Conservation (phyloP, 805 yeast genomes). For the Monosporozyma siamensis region DNA sequence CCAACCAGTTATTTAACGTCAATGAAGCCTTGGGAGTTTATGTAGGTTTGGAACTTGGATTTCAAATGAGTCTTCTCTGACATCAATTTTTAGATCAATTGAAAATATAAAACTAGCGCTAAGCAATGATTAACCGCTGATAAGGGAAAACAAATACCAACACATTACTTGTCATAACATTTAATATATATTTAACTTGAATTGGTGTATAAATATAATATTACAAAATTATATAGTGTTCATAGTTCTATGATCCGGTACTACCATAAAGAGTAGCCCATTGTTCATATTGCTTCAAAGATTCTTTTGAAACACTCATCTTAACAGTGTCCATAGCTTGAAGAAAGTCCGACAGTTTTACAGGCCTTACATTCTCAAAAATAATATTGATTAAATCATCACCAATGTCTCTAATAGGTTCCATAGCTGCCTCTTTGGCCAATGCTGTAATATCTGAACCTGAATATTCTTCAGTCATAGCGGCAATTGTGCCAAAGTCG, state of each 20-base stretch:
- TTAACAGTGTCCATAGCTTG: slow-evolving; percentile 69
- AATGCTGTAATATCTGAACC: slow-evolving; percentile 92
- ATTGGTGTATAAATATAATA: not conserved
- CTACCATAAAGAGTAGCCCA: slow-evolving; percentile 90
- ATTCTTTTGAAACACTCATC: slow-evolving; percentile 82
- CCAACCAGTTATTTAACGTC: too few species aligned
- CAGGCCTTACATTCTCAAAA: slow-evolving; percentile 72
- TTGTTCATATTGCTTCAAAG: slow-evolving; percentile 66
- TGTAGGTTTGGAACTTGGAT: too few species aligned
- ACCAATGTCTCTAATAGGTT: slow-evolving; percentile 84
- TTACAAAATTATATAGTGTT: too few species aligned
- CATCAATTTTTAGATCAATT: too few species aligned
- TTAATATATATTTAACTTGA: too few species aligned
- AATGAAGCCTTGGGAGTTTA: too few species aligned
- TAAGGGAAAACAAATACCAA: too few species aligned
- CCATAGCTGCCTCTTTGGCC: slow-evolving; percentile 98
- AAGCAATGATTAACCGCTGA: too few species aligned
- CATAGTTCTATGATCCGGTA: slow-evolving; percentile 40
- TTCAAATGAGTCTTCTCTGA: too few species aligned
- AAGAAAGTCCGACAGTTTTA: slow-evolving; percentile 64
- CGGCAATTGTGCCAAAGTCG: slow-evolving; percentile 54
- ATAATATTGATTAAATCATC: slow-evolving; percentile 64
- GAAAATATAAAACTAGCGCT: too few species aligned
- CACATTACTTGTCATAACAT: too few species aligned
- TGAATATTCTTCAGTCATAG: slow-evolving; percentile 73